Base-by-base conservation (phyloP, 495 filamentous ascomycete species). In the Mytilinidion resinicola region DNA sequence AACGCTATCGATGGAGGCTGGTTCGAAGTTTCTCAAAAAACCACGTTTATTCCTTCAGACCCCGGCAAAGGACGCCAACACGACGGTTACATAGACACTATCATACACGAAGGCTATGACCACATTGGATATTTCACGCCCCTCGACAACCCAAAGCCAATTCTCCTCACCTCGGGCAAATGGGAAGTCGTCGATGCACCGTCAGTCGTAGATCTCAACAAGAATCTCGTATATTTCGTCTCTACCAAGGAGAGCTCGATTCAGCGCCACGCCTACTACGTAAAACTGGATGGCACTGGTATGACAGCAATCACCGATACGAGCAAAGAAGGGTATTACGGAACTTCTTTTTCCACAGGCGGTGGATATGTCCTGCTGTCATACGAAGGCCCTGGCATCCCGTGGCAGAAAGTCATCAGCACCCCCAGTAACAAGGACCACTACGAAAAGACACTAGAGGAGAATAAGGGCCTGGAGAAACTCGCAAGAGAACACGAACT, bases 61-160 rank as follows among this genome's bases (percentile, higher is more conserved):
- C 82, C 87, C 38, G 63, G 71, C 20, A 91, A 88, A 61, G 89
- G 89, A 14, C 84, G 93, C 10, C 76, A 78, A 37, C 72, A 91
- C 19, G 89, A 95, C 69, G 93, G 93, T 4, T 98, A 98, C 67
- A 83, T 98, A 59, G 93, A 98, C 72, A 91, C 88, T 0, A 76
- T 98, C 42, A 87, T 96, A 54, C 76, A 92, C 67, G 80, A 95
- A 39, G 87, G 90, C 50, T 88, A 87, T 65, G 90, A 96, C 63
- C 93, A 98, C 66, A 76, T 97, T 53, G 95, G 85, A 0, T 98
- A 97, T 68, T 98, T 97, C 69, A 83, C 87, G n/a, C 93, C 93
- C 9, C 67, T 97, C 25, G 87, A 97, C 53, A 91, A 85, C 65
- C 73, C 87, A 0, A 72, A 87, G 3, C 92, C 93, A 17, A 72